Evolutionary conservation across 805 yeast genomes (phyloP), one percentile per base, ranked within the genome.

Genomic region (Cyberlindnera petersonii): DNA sequence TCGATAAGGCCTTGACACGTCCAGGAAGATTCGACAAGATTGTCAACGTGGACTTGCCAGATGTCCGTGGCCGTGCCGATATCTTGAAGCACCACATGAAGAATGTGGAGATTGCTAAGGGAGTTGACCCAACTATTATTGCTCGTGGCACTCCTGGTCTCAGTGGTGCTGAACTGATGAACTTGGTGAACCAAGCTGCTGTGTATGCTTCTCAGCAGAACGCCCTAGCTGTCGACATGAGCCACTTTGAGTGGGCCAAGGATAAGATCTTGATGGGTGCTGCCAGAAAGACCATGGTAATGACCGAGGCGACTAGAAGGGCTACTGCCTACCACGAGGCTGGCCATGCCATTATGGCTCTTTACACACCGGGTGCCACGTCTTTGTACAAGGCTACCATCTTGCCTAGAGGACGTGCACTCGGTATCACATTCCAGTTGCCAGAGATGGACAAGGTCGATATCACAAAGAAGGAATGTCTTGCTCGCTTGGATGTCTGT

Each of bases 271-370:
- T 94, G 58, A 80, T 93, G 85, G 99, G 99, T 38, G 98, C 98
- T 26, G 99, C 95, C 53, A 84, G 95, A 62, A 86, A 86, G 66
- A 86, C 96, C 19, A 91, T 91, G 98, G 97, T 93, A 27, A 76
- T 93, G 69, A 89, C 98, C 21, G 97, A 93, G 61, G 96, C 91
- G 45, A 77, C 95, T 0, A 77, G 97, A 63, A 79, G 76, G 53
- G 88, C 91, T 49, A 93, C 99, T 14, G 98, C 98, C 2, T 93
- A 81, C 63, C 99, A 93, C 65, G 99, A 93, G 68, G 99, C 98
- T 15, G 99, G 99, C 4, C 99, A 93, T 66, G 98, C 98, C 5
- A 86, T 93, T 42, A 88, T 91, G 85, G 98, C 98, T 9, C 74
- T 93, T 78, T 93, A 74, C 62, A 86, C 96, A 5, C 80, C 82